Evolutionary conservation across 768 basidiomycete genomes (phyloP), one percentile per base, ranked within the genome.

Genomic region (Termitomyces sp.): DNA sequence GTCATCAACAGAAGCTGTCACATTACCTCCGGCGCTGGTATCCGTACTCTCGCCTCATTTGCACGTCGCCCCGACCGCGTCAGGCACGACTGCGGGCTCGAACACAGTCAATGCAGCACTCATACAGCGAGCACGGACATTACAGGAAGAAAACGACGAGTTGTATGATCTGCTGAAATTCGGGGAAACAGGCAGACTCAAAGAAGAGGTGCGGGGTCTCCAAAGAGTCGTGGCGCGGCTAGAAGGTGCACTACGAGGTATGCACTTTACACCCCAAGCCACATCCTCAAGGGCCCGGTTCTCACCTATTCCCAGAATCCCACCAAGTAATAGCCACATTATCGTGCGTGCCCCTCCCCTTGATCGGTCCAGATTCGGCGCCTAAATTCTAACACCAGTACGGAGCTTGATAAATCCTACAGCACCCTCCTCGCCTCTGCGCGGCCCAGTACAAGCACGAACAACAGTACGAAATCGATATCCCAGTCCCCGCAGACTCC

Each of bases 61-160:
- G 61, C 76, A 78, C 62, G 72, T 73, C 52, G 66, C 71, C n/a
- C 63, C 75, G 16, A 61, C 68, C 54, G 62, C 67, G 63, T 60
- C 62, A 46, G 57, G 68, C 56, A 59, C 65, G 48, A 60, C 71
- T 32, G 61, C 73, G 37, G 69, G 73, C 23, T 76, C 75, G 11
- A 80, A 76, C 60, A 87, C 86, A 1, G 85, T 89, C 32, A 71
- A 81, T 39, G 76, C 84, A n/a, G 91, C 91, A 0, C 77, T 94
- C 56, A 87, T 82, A 0, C 90, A 92, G 64, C 78, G 89, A 46
- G 80, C 82, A 27, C 82, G 82, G 47, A 69, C 85, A 17, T 73
- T 94, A 10, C 91, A 94, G 67, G 87, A 91, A 55, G 91, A 94
- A 69, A 94, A 94, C 58, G 90, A 94, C 61, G 91, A 94, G 60